Percentiles rank a stretch among this genome's conserved stretches.
These are phyloP conservation scores for Neofusicoccum sp. DNA, from an alignment of 2,329 filamentous ascomycete genomes.

Conservation along the genomic window DNA sequence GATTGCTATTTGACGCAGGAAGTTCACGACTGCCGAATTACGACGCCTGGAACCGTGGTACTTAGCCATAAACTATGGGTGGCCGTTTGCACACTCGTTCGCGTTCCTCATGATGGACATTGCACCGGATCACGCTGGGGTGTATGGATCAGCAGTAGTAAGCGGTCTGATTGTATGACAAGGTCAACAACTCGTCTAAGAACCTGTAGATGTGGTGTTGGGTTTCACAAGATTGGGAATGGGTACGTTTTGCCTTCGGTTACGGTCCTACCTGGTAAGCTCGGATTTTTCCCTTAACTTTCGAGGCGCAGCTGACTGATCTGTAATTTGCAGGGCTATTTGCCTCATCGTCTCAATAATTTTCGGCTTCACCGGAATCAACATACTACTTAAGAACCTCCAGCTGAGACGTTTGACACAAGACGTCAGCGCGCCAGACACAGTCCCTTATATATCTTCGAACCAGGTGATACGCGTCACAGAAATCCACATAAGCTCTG, in stretches of 20 bases:
- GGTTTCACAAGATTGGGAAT: constrained; percentile 68
- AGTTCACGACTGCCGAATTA: constrained; percentile 68
- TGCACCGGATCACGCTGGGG: constrained; percentile 49
- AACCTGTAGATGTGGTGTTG: constrained; percentile 73
- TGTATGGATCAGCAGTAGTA: constrained; percentile 73
- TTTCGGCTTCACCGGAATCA: not conserved
- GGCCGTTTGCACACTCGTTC: constrained; percentile 72
- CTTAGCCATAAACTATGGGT: constrained; percentile 68
- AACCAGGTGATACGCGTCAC: constrained; percentile 56
- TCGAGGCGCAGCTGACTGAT: too few relatives aligned
- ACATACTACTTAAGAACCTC: not conserved
- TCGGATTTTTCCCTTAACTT: too few relatives aligned
- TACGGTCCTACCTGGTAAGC: constrained; percentile 70
- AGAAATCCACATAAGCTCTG: constrained; percentile 61
- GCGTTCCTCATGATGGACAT: constrained; percentile 66
- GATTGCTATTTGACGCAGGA: constrained; percentile 32
- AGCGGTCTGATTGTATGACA: constrained; percentile 24
- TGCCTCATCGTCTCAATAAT: not conserved
- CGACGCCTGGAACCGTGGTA: constrained; percentile 73
- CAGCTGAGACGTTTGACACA: not conserved
- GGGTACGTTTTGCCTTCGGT: constrained; percentile 72
- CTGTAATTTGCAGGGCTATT: not conserved
- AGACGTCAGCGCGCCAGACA: constrained; percentile 49
- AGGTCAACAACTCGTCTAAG: not conserved
- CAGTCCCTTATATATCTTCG: constrained; percentile 33